Conservation (phyloP, 2,329 filamentous ascomycete species). For the Penicillium sp. region DNA sequence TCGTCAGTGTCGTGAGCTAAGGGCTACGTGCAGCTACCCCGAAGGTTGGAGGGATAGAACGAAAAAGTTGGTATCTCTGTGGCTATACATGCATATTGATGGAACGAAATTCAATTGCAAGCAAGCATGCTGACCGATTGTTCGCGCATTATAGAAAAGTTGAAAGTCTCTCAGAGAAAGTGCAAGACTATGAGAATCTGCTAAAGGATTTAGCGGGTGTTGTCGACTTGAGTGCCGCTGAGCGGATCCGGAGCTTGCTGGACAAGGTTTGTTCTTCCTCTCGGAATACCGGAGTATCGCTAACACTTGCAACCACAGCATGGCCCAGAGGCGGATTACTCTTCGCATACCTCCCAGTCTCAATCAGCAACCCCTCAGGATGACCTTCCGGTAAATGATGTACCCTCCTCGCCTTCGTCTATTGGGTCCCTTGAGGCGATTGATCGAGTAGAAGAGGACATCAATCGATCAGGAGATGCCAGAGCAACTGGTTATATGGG, state of each 20-base stretch:
- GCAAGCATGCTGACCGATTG: constrained; percentile 5
- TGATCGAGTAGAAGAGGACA: constrained; percentile 47
- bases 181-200: constrained; percentile 40
- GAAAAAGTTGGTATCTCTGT: constrained; percentile 30
- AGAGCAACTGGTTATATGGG: constrained; percentile 46
- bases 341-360: constrained; percentile 25
- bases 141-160: constrained; percentile 29
- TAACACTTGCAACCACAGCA: constrained; percentile 20
- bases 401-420: constrained; percentile 31
- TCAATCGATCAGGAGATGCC: constrained; percentile 38
- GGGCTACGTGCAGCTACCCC: constrained; percentile 36
- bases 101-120: not conserved
- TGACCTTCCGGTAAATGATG: constrained; percentile 27
- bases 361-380: constrained; percentile 32
- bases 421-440: constrained; percentile 46
- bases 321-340: constrained; percentile 22
- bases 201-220: constrained; percentile 36
- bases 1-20: constrained; percentile 37
- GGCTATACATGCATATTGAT: not conserved
- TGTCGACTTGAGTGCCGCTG: constrained; percentile 35
- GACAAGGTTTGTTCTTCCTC: constrained; percentile 35
- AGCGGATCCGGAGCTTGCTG: constrained; percentile 36
- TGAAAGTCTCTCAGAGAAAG: constrained; percentile 33
- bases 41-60: constrained; percentile 40
- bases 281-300: not conserved